Evolutionary conservation across 257 asterid genomes (phyloP), one percentile per base, ranked within the genome.

Genomic region (Petunia secreta): DNA sequence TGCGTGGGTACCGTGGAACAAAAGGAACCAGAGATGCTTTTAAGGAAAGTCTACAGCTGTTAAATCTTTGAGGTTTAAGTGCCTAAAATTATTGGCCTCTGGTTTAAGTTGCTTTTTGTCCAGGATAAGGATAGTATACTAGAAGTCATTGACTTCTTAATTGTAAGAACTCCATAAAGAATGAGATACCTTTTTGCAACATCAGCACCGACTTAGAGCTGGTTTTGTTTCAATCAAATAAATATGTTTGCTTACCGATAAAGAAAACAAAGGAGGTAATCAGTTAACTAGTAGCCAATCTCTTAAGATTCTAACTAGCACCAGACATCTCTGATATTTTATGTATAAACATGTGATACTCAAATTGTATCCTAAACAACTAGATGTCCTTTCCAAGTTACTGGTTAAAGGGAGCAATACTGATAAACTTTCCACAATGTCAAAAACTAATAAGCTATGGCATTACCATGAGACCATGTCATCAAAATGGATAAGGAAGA

Each of bases 181-280:
- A 67, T 67, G 75, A 3, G 38, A n/a, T 43, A 67, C 39, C 15
- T 67, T 66, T 65, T 67, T 41, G 75, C 43, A 67, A 67, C 75
- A 7, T 38, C 38, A n/a, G 14, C 50, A 41, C 50, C 38, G 50
- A 41, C 38, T 66, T 41, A 25, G 75, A 15, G 50, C 54, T 1
- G 4, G 14, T 6, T 41, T 66, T 66, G 75, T 66, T 41, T 41
- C 75, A 41, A 66, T 41, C 2, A 3, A 41, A 66, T 40, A 66
- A 41, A 15, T 5, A 41, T 66, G 75, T 41, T 40, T 15, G 54
- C 14, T 41, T 3, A 7, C 34, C 41, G 75, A 15, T 66, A 4
- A 16, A n/a, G 2, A n/a, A 6, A n/a, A 40, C 25, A 25, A 4
- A 66, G 4, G 38, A 66, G 38, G 38, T 41, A 7, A n/a, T 67